Percentiles rank a stretch among this genome's conserved stretches.
Conservation (phyloP, 345 rosid species). For the Erysimum cheiranthoides region DNA sequence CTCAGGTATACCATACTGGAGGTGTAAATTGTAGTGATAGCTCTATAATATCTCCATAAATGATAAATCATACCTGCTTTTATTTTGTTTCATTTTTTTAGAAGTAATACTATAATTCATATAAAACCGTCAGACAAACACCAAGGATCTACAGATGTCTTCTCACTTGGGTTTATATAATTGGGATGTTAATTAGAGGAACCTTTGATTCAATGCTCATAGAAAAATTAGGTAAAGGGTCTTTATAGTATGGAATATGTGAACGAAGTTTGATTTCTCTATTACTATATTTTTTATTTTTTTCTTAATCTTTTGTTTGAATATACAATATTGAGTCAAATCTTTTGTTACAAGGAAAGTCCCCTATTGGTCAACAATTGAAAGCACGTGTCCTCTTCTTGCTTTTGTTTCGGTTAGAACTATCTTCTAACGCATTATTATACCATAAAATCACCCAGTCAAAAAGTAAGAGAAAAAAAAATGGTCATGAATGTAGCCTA, state of each 20-base stretch:
- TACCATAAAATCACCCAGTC: neutral
- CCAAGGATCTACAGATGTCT: neutral
- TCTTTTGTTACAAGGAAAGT: slow-evolving; percentile 12
- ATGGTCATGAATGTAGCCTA: slow-evolving; percentile 1
- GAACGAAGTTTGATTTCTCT: neutral
- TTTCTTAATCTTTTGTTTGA: neutral
- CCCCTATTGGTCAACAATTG: neutral
- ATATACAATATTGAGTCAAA: neutral
- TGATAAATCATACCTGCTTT: neutral
- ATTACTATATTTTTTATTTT: neutral
- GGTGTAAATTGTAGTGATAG: slow-evolving; percentile 1
- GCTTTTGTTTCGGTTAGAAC: neutral
- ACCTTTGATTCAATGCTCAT: neutral
- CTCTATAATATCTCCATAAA: neutral
- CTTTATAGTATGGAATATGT: slow-evolving; percentile 1
- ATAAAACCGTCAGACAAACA: neutral
- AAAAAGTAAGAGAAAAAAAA: neutral
- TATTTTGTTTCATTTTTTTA: neutral
- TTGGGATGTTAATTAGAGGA: neutral
- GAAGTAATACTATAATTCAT: neutral
- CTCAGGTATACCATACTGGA: neutral
- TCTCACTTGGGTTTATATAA: neutral
- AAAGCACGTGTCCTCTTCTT: neutral
- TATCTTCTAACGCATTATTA: neutral
- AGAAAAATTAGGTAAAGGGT: slow-evolving; percentile 9